Conservation (phyloP, 352 stramenopile species). For the Globisporangium yorkense region DNA sequence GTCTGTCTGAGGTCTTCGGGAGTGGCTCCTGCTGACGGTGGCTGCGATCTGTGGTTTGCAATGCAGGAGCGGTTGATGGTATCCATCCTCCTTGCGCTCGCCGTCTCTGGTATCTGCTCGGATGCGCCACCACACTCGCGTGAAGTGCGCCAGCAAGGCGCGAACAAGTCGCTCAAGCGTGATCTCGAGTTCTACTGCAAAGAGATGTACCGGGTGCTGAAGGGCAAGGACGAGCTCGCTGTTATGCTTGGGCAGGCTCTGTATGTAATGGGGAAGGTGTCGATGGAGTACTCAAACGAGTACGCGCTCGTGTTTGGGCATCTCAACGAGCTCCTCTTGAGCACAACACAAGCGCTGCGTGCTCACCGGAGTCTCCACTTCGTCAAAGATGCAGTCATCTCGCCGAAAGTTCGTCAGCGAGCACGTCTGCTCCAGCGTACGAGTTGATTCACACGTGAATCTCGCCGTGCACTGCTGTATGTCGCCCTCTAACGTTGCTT, state of each 20-base stretch:
- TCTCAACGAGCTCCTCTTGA: constrained; percentile 36
- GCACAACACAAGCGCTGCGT: constrained; percentile 16
- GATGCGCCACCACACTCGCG: constrained; percentile 6
- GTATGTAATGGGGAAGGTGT: constrained; percentile 31
- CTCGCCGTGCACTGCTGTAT: not conserved
- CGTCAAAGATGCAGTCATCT: constrained; percentile 1
- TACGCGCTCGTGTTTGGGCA: constrained; percentile 43
- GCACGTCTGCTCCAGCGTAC: constrained; percentile 28
- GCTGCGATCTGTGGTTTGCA: not conserved
- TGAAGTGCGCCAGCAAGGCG: constrained; percentile 1
- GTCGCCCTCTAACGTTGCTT: not conserved
- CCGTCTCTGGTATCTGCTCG: constrained; percentile 20
- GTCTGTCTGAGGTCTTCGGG: not conserved
- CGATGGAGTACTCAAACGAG: constrained; percentile 42
- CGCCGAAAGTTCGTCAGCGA: not conserved
- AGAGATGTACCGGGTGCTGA: constrained; percentile 42
- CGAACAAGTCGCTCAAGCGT: constrained; percentile 45
- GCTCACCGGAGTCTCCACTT: constrained; percentile 2
- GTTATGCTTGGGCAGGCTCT: constrained; percentile 38
- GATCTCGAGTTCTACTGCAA: constrained; percentile 77
- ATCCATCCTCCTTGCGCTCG: constrained; percentile 27
- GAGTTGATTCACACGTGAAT: not conserved
- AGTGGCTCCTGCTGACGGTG: not conserved
- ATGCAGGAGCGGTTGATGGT: constrained; percentile 18
- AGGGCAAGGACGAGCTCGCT: constrained; percentile 15